Base-by-base conservation (phyloP, 768 basidiomycete genomes). In the Lactifluus piperatus region DNA sequence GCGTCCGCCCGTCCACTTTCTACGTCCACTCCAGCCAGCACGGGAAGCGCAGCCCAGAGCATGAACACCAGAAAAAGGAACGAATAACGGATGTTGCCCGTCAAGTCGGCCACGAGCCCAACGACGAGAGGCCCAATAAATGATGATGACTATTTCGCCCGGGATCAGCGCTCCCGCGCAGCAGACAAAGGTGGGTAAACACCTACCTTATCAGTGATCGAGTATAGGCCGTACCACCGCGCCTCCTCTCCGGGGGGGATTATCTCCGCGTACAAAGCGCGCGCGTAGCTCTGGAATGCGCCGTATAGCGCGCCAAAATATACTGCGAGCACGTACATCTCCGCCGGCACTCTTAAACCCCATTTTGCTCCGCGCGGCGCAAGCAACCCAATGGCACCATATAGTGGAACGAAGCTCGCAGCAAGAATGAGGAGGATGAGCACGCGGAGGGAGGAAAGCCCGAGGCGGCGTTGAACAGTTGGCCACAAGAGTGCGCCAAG, bases 81-180 rank as follows among this genome's bases (percentile, higher is more conserved):
- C 2, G 86, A 85, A 62, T 88, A 88, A 27, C 94, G 86, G 49
- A 97, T 94, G 71, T 95, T 94, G 2, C 90, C 93, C 0, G 93
- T 97, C 45, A 77, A 70, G 68, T 95, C 93, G 0, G 94, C 85
- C 41, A 97, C 88, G 37, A 94, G 64, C 0, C 92, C 94, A 1
- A 97, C 94, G 27, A 92, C 73, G 6, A 94, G 75, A 3, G 95
- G 95, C 0, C 95, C 95, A 4, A 97, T 72, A 74, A 97, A 98
- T 7, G 91, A 92, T 61, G 86, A 87, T 7, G 92, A 93, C 86
- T 97, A 68, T 27, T 22, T 32, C 14, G 32, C 9, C 10, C 68
- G 65, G 39, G 60, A 63, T 37, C 24, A 51, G 46, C 45, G 27
- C 11, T 34, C 13, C 30, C n/a, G n/a, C n/a, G n/a, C n/a, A n/a